A percentile compares a stretch with the other conserved stretches of the same genome.
Conservation (phyloP, 768 basidiomycete genomes). For the Kwoniella sp. region DNA sequence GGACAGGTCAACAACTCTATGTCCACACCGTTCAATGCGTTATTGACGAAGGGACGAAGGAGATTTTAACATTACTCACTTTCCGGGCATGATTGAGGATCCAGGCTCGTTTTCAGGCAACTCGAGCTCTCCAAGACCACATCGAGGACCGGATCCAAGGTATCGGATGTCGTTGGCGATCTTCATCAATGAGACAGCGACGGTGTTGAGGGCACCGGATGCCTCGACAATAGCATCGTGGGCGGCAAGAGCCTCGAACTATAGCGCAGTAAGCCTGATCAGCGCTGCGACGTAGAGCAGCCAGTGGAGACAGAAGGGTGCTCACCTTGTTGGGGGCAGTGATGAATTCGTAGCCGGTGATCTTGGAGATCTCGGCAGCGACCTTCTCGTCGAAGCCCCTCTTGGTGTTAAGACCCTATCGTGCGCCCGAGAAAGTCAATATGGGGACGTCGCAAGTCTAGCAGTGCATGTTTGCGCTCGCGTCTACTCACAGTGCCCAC, state of each 20-base stretch:
- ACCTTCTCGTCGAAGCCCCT: conserved; percentile 95
- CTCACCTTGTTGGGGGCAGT: conserved; percentile 96
- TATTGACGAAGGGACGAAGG: no score
- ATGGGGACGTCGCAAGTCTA: no score
- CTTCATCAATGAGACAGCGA: conserved; percentile 98
- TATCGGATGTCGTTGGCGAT: conserved; percentile 99
- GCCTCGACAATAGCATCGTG: conserved; percentile 98
- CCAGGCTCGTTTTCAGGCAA: conserved; percentile 99
- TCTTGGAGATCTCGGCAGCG: conserved; percentile 83
- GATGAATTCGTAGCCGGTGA: conserved; percentile 87
- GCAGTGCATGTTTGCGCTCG: no score
- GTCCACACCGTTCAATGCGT: no score
- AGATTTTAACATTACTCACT: conserved; percentile 60
- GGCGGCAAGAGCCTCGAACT: conserved; percentile 98
- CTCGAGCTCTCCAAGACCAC: conserved; percentile 90
- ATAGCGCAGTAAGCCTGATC: not conserved
- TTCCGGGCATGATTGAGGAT: conserved; percentile 99
- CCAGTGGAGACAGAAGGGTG: no score
- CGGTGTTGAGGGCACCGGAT: conserved; percentile 91
- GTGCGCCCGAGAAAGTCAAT: not conserved
- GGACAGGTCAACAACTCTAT: no score
- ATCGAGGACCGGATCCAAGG: conserved; percentile 95
- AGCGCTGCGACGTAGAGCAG: not conserved
- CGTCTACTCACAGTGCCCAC: conserved; percentile 80
- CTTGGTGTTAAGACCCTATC: conserved; percentile 90